Evolutionary conservation across 352 stramenopile genomes (phyloP).

Genomic region (Globisporangium canariense): DNA sequence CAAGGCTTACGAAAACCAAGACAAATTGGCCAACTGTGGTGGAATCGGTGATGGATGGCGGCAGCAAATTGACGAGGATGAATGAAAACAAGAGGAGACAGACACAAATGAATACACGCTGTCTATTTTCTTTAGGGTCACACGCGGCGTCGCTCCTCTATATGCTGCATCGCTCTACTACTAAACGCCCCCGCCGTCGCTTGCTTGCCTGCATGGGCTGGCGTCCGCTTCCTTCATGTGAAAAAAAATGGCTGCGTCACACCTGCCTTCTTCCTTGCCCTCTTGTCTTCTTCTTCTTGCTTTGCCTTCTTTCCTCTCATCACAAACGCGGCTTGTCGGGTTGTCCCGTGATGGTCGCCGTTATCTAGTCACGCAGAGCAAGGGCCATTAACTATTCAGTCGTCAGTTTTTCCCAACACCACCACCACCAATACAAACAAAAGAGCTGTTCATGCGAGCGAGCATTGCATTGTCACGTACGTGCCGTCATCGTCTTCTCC

Average conservation of each 20-base stretch:
- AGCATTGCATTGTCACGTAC: slow-evolving; percentile 31
- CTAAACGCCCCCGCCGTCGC: not conserved
- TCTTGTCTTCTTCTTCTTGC: not conserved
- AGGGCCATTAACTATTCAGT: slow-evolving; percentile 79
- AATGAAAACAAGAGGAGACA: not conserved
- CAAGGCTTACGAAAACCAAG: slow-evolving; percentile 53
- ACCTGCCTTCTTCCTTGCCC: not conserved
- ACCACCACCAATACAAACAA: slow-evolving; percentile 4
- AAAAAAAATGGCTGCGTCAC: slow-evolving; percentile 4
- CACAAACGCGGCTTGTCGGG: not conserved
- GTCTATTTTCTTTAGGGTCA: slow-evolving; percentile 9
- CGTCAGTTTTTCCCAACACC: slow-evolving; percentile 40
- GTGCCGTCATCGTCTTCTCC: slow-evolving; percentile 78
- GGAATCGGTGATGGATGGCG: slow-evolving; percentile 5
- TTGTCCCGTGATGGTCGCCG: slow-evolving; percentile 17
- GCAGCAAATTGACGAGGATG: not conserved
- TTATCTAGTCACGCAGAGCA: slow-evolving; percentile 64
- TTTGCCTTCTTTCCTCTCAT: slow-evolving; percentile 9
- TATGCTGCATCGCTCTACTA: not conserved
- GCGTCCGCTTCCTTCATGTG: not conserved
- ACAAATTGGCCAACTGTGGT: slow-evolving; percentile 11
- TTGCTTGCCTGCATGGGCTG: not conserved
- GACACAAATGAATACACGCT: slow-evolving; percentile 12
- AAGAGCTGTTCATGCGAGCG: not conserved
- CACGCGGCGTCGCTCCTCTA: not conserved